These are phyloP conservation scores for Calocybe indica DNA, from an alignment of 768 basidiomycete genomes.

Conservation along the genomic window DNA sequence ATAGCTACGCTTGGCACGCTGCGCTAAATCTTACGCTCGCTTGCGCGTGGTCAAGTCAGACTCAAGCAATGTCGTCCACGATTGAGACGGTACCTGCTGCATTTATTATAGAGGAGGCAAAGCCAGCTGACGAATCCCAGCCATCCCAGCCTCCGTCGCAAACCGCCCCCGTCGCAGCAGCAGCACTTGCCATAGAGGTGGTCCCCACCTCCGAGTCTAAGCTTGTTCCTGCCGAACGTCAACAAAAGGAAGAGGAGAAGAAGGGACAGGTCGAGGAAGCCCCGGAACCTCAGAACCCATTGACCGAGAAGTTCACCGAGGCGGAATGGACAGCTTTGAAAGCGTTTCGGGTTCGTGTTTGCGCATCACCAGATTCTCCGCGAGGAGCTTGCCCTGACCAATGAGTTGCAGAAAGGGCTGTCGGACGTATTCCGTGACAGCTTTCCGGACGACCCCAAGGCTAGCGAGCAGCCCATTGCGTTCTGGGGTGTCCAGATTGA, in stretches of 20 bases:
- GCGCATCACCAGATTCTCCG: not conserved
- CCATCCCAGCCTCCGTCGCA: slow-evolving; percentile 8
- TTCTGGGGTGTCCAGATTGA: slow-evolving; percentile 74
- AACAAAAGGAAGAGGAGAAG: slow-evolving; percentile 5
- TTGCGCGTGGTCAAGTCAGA: slow-evolving; percentile 1
- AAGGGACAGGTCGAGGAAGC: slow-evolving; percentile 14
- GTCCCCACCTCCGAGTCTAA: slow-evolving; percentile 4
- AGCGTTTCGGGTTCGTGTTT: slow-evolving; percentile 52
- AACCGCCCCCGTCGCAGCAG: slow-evolving; percentile 3
- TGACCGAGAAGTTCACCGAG: slow-evolving; percentile 65
- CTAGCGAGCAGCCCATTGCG: slow-evolving; percentile 41
- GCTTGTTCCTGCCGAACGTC: slow-evolving; percentile 6
- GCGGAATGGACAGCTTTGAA: slow-evolving; percentile 70
- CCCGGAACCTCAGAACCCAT: slow-evolving; percentile 58
- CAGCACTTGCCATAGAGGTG: slow-evolving; percentile 6
- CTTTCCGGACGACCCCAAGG: slow-evolving; percentile 52
- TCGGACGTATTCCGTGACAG: slow-evolving; percentile 52
- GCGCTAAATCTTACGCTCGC: slow-evolving; percentile 9
- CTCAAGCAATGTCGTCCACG: not conserved
- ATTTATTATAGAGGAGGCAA: slow-evolving; percentile 8
- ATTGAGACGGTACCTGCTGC: slow-evolving; percentile 3
- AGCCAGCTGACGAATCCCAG: no score
- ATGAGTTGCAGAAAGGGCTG: slow-evolving; percentile 28
- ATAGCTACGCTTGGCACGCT: not conserved
- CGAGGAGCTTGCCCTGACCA: not conserved